A percentile compares a stretch with the other conserved stretches of the same genome.
Evolutionary conservation across 371 early-diverging fungal species (phyloP).

Genomic region (Rhizopus arrhizus): DNA sequence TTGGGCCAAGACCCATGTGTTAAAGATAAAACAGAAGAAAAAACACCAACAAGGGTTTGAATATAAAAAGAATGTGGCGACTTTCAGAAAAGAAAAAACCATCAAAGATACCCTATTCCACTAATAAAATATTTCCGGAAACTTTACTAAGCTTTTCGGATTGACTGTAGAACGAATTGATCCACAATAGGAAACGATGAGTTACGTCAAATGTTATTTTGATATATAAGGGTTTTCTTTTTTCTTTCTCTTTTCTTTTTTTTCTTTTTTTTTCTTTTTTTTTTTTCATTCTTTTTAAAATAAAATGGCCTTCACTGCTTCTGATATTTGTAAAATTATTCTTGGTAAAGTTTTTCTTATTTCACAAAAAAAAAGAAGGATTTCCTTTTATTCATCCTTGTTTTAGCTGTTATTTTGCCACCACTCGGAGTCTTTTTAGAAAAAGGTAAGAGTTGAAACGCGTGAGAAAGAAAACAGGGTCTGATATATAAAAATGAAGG

Average conservation of each 20-base stretch:
- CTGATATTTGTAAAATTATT: constrained; percentile 35
- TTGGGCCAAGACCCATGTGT: too few species aligned
- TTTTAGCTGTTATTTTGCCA: constrained; percentile 58
- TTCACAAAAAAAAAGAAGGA: background rate
- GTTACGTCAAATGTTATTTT: constrained; percentile 1
- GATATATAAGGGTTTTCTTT: background rate
- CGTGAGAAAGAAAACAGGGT: background rate
- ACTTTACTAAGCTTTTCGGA: too few species aligned
- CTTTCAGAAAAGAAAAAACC: too few species aligned
- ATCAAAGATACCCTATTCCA: background rate
- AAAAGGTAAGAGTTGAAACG: constrained; percentile 28
- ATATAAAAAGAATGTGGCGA: too few species aligned
- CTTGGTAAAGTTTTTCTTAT: constrained; percentile 24
- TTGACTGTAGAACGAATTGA: too few species aligned
- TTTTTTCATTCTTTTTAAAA: background rate
- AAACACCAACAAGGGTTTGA: too few species aligned
- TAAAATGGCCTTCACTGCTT: constrained; percentile 31
- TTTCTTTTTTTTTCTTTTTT: background rate
- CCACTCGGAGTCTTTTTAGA: constrained; percentile 65
- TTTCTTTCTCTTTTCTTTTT: constrained; percentile 1
- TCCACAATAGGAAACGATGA: background rate
- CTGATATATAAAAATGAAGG: constrained; percentile 23
- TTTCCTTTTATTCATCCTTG: background rate
- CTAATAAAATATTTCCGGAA: background rate
- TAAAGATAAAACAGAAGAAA: too few species aligned